These are phyloP conservation scores for Leishmania arabica DNA, from an alignment of 208 protist species.

Conservation along the genomic window DNA sequence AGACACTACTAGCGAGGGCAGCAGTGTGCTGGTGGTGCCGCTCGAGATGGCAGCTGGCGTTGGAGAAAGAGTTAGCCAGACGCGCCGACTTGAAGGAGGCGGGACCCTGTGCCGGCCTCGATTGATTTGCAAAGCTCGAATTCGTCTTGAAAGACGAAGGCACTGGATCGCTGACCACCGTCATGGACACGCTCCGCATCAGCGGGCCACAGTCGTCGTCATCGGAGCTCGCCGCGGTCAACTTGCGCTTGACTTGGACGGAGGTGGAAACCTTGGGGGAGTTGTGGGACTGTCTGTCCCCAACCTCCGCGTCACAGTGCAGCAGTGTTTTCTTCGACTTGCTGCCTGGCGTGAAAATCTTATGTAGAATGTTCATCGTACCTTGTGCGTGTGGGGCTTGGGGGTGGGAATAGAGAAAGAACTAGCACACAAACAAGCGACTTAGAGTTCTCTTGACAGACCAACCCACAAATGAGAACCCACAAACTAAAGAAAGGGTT, in stretches of 20 bases:
- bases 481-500: not conserved
- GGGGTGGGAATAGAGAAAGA: not conserved
- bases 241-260: conserved; percentile 15
- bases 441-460: not conserved
- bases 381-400: not conserved
- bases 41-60: conserved; percentile 12
- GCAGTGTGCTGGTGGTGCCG: conserved; percentile 15
- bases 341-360: conserved; percentile 33
- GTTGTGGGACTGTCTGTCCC: not conserved
- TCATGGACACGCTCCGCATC: conserved; percentile 22
- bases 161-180: conserved; percentile 43
- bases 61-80: conserved; percentile 8
- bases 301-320: conserved; percentile 1
- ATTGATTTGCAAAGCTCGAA: conserved; percentile 22
- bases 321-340: conserved; percentile 21
- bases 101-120: not conserved
- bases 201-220: conserved; percentile 7
- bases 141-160: conserved; percentile 43
- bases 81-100: conserved; percentile 12
- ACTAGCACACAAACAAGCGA: not conserved
- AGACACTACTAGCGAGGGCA: conserved; percentile 17
- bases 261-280: conserved; percentile 10
- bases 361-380: conserved; percentile 29
- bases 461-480: not conserved
- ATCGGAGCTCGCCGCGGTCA: conserved; percentile 13